Evolutionary conservation across 768 basidiomycete genomes (phyloP).

Genomic region (Mycena sanguinolenta): DNA sequence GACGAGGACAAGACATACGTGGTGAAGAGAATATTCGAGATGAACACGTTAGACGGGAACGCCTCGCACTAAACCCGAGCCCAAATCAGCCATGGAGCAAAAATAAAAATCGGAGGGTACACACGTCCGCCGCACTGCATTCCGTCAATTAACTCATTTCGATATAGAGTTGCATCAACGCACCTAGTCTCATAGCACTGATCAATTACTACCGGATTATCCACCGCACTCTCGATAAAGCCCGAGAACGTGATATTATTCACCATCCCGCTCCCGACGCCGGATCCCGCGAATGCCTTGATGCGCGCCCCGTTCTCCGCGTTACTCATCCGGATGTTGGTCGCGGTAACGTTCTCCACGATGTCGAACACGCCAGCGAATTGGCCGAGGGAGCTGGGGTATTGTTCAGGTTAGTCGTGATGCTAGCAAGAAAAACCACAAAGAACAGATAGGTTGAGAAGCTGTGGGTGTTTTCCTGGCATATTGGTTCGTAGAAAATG

Average conservation of each 20-base stretch:
- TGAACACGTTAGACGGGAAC: conserved; percentile 67
- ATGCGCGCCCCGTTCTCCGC: conserved; percentile 77
- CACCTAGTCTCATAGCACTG: conserved; percentile 45
- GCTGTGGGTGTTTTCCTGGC: no score
- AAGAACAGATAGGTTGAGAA: neutral
- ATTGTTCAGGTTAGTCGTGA: conserved; percentile 61
- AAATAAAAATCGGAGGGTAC: neutral
- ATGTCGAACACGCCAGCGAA: conserved; percentile 67
- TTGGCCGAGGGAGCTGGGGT: conserved; percentile 67
- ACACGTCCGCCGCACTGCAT: conserved; percentile 47
- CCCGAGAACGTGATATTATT: conserved; percentile 68
- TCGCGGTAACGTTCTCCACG: conserved; percentile 69
- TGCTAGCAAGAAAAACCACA: conserved; percentile 53
- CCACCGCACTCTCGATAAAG: conserved; percentile 69
- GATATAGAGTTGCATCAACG: neutral
- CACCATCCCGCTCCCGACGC: conserved; percentile 70
- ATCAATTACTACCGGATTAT: conserved; percentile 72
- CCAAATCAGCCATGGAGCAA: neutral
- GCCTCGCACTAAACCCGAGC: conserved; percentile 54
- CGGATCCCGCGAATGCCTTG: conserved; percentile 74
- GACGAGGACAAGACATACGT: conserved; percentile 56
- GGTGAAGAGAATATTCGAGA: conserved; percentile 70
- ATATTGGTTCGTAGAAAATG: no score
- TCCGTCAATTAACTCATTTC: neutral
- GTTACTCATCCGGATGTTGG: conserved; percentile 69